These are phyloP conservation scores for Asterophora lycoperdoides DNA, from an alignment of 768 basidiomycete species.

Conservation along the genomic window DNA sequence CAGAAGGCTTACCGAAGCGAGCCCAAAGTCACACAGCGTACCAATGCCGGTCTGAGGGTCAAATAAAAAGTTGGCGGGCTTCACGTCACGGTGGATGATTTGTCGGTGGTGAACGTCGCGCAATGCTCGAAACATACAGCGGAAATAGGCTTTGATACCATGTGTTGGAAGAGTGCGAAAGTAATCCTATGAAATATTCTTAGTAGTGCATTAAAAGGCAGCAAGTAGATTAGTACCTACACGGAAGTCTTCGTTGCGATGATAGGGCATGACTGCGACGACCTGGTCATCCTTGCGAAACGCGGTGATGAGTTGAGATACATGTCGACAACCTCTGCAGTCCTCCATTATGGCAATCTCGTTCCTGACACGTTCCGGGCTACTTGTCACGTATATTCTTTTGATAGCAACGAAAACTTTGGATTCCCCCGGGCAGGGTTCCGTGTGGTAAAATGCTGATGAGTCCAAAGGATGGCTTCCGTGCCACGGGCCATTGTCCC, in stretches of 20 bases:
- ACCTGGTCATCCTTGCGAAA: constrained; percentile 91
- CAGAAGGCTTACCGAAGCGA: constrained; percentile 72
- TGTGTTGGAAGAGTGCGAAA: constrained; percentile 69
- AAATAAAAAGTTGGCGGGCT: constrained; percentile 96
- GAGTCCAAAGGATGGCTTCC: constrained; percentile 59
- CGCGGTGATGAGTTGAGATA: constrained; percentile 91
- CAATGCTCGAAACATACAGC: constrained; percentile 86
- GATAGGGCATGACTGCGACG: constrained; percentile 91
- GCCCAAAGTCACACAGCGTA: constrained; percentile 90
- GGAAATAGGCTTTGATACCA: constrained; percentile 82
- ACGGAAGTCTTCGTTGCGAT: constrained; percentile 88
- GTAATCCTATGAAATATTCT: constrained; percentile 53
- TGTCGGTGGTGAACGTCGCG: constrained; percentile 82
- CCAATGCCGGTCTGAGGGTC: constrained; percentile 82
- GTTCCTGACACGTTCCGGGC: constrained; percentile 87
- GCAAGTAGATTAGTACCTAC: constrained; percentile 44
- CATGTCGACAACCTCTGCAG: constrained; percentile 78
- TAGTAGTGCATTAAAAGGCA: background rate
- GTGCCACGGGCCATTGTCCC: constrained; percentile 74
- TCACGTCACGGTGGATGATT: constrained; percentile 95
- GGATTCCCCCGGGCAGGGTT: constrained; percentile 32
- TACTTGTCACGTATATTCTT: constrained; percentile 95
- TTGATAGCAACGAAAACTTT: constrained; percentile 90
- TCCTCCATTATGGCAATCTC: constrained; percentile 89
- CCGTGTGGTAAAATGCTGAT: constrained; percentile 62